Conservation (phyloP, 2,329 filamentous ascomycete species). For the Ustulina deusta region DNA sequence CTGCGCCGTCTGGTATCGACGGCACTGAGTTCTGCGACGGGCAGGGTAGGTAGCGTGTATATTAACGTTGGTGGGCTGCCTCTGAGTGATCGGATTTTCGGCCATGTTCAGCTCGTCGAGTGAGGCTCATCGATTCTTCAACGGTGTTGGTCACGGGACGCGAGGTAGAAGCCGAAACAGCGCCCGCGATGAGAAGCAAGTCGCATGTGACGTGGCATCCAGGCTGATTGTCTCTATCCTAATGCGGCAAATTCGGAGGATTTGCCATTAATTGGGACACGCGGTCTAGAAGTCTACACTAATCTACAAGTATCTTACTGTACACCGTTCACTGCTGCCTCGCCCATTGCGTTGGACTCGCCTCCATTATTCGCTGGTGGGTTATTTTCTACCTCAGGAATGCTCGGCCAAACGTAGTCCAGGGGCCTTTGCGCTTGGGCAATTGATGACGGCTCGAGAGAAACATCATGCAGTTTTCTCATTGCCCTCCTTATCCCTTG, state of each 20-base stretch:
- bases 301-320: conserved; percentile 37
- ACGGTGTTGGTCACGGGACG: neutral
- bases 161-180: conserved; percentile 12
- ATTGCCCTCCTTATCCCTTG: conserved; percentile 85
- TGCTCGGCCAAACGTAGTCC: neutral
- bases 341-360: conserved; percentile 42
- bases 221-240: neutral
- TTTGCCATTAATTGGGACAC: neutral
- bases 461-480: conserved; percentile 65
- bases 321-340: conserved; percentile 42
- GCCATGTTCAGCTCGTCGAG: neutral
- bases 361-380: conserved; percentile 25
- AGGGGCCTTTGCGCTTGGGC: neutral
- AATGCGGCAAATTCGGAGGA: conserved; percentile 2
- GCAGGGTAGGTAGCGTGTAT: conserved; percentile 22
- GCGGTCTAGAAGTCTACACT: conserved; percentile 29
- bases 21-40: neutral
- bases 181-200: conserved; percentile 11
- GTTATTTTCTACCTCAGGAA: neutral
- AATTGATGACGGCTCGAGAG: conserved; percentile 26
- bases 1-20: neutral
- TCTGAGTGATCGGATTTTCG: conserved; percentile 3
- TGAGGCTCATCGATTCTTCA: conserved; percentile 14
- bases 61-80: conserved; percentile 27
- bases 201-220: conserved; percentile 8